phyloP scores from a whole-genome alignment of 192 early-diverging fungal genomes.

The Chytriomyces sp. region DNA sequence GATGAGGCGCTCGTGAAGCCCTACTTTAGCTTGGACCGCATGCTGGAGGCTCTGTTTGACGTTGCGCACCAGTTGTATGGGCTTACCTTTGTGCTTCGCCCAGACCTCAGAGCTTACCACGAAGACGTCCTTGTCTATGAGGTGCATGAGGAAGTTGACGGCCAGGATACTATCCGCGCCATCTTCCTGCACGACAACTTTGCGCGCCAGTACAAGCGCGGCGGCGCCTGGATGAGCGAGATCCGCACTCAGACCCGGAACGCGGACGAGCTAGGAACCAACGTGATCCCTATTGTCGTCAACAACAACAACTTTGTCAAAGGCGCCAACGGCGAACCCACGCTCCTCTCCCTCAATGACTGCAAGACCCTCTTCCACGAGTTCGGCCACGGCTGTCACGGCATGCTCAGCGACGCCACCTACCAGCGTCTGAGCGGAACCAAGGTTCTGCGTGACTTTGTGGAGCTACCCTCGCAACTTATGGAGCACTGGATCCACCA shows the following conservation, averaged over 20 bases:
- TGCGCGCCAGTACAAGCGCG: constrained; percentile 3
- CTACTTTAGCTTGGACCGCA: constrained; percentile 12
- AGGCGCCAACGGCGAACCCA: not conserved
- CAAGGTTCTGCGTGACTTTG: constrained; percentile 63
- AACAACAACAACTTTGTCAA: constrained; percentile 11
- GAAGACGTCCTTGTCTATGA: constrained; percentile 3
- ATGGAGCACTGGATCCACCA: constrained; percentile 84
- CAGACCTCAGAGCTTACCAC: constrained; percentile 1
- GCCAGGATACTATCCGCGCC: not conserved
- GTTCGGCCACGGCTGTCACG: constrained; percentile 3
- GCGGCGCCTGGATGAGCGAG: constrained; percentile 8
- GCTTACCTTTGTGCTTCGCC: not conserved
- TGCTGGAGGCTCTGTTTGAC: constrained; percentile 8
- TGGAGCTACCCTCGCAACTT: constrained; percentile 83
- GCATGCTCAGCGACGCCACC: not conserved
- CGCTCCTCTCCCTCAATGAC: not conserved
- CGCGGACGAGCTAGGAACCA: not conserved
- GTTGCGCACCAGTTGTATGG: not conserved
- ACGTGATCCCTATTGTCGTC: not conserved
- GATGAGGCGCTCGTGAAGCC: not conserved
- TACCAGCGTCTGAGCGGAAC: not conserved
- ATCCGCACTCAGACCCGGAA: not conserved
- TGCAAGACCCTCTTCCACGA: constrained; percentile 1
- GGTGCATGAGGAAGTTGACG: not conserved
- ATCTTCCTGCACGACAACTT: constrained; percentile 10